These are phyloP conservation scores for Mortierella sp. DNA, from an alignment of 371 early-diverging fungal species.

Conservation along the genomic window DNA sequence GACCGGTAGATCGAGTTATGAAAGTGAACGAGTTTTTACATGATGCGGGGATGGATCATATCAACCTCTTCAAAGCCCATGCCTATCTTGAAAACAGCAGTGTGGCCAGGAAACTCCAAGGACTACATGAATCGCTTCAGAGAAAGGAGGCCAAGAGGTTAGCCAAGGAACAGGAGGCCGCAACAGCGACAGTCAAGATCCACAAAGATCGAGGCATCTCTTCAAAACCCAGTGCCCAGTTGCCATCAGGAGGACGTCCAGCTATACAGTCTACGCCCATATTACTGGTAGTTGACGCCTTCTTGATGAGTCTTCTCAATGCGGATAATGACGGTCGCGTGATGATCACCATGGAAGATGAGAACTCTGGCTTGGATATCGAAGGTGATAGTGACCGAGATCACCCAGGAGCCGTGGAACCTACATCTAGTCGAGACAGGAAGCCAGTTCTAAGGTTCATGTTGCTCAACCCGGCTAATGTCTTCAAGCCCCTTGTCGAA, in stretches of 20 bases:
- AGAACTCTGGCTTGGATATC: conserved; percentile 1
- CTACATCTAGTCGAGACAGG: conserved; percentile 15
- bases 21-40: conserved; percentile 80
- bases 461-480: conserved; percentile 86
- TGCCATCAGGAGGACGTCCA: neutral
- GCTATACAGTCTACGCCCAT: conserved; percentile 55
- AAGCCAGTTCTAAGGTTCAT: conserved; percentile 72
- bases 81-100: conserved; percentile 76
- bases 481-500: conserved; percentile 81
- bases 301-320: conserved; percentile 69
- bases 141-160: conserved; percentile 30
- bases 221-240: neutral
- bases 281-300: conserved; percentile 63
- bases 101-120: conserved; percentile 74
- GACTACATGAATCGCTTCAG: conserved; percentile 40
- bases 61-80: conserved; percentile 88
- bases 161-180: conserved; percentile 55
- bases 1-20: conserved; percentile 57
- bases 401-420: neutral
- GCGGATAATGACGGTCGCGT: conserved; percentile 79
- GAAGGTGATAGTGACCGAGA: conserved; percentile 1
- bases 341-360: conserved; percentile 57
- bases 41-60: conserved; percentile 75
- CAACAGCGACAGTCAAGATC: conserved; percentile 19
- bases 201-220: conserved; percentile 12